phyloP scores from a whole-genome alignment of 2,329 filamentous ascomycete genomes.

The Penicillium sp. region DNA sequence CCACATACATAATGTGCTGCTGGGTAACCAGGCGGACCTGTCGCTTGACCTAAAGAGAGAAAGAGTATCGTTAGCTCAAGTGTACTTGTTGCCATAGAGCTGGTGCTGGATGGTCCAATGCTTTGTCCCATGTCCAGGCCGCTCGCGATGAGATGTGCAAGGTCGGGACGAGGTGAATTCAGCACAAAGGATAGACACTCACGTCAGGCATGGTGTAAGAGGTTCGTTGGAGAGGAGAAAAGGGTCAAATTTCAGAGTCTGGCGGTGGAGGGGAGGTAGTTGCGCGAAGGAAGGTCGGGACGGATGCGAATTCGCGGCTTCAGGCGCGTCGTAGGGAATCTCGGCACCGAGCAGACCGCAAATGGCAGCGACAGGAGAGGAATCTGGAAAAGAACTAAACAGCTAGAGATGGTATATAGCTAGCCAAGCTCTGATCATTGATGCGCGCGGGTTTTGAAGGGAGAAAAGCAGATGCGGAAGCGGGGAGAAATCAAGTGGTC shows the following conservation, averaged over 20 bases:
- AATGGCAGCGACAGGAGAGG: too few species aligned
- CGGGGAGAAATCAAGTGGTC: slow-evolving; percentile 13
- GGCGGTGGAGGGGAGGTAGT: too few species aligned
- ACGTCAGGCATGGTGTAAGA: slow-evolving; percentile 34
- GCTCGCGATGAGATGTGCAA: too few species aligned
- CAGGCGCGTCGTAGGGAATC: too few species aligned
- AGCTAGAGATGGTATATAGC: not conserved
- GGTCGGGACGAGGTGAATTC: too few species aligned
- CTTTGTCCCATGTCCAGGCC: not conserved
- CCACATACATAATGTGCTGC: slow-evolving; percentile 76
- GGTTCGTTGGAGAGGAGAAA: not conserved
- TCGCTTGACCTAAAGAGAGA: slow-evolving; percentile 60
- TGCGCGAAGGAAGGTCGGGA: too few species aligned
- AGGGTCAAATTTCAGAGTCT: too few species aligned
- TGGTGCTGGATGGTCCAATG: not conserved
- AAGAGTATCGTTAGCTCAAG: slow-evolving; percentile 16
- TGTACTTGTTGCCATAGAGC: too few species aligned
- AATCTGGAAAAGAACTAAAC: too few species aligned
- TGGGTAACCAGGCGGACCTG: slow-evolving; percentile 89
- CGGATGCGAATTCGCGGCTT: too few species aligned
- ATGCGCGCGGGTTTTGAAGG: slow-evolving; percentile 1
- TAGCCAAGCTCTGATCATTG: slow-evolving; percentile 1
- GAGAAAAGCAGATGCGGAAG: slow-evolving; percentile 9
- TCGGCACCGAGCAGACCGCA: too few species aligned
- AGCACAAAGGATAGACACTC: slow-evolving; percentile 13